phyloP scores from a whole-genome alignment of 2,329 filamentous ascomycete genomes.

The Uncinocarpus reesii region DNA sequence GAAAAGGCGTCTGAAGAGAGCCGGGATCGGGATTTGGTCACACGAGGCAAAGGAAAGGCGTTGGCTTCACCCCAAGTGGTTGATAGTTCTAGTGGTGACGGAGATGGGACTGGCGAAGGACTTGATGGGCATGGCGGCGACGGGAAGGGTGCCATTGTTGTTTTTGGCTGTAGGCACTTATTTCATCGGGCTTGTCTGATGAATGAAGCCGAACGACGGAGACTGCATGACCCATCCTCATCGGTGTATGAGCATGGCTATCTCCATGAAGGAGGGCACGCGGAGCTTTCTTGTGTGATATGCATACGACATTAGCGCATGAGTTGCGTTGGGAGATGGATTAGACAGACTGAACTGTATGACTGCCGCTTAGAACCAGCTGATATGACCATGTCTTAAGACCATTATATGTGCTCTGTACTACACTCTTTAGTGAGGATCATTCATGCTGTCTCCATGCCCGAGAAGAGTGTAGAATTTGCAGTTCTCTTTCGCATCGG shows the following conservation, averaged over 20 bases:
- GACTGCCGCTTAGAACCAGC: too few relatives aligned
- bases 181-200: conserved; percentile 40
- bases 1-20: conserved; percentile 24
- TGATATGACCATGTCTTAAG: too few relatives aligned
- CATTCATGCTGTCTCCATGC: too few relatives aligned
- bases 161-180: conserved; percentile 42
- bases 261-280: conserved; percentile 17
- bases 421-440: too few relatives aligned
- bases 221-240: not conserved
- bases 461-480: too few relatives aligned
- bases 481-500: too few relatives aligned
- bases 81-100: too few relatives aligned
- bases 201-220: conserved; percentile 8
- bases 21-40: conserved; percentile 21
- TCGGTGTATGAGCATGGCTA: conserved; percentile 4
- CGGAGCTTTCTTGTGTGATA: conserved; percentile 27
- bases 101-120: too few relatives aligned
- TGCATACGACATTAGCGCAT: conserved; percentile 20
- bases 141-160: conserved; percentile 28
- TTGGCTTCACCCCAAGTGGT: conserved; percentile 19
- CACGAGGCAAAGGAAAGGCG: conserved; percentile 33
- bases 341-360: too few relatives aligned
- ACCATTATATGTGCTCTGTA: too few relatives aligned
- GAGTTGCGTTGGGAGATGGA: not conserved
- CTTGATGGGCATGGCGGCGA: not conserved